Evolutionary conservation across 2,329 filamentous ascomycete genomes (phyloP).

Genomic region (Sarocladium brachiariae): DNA sequence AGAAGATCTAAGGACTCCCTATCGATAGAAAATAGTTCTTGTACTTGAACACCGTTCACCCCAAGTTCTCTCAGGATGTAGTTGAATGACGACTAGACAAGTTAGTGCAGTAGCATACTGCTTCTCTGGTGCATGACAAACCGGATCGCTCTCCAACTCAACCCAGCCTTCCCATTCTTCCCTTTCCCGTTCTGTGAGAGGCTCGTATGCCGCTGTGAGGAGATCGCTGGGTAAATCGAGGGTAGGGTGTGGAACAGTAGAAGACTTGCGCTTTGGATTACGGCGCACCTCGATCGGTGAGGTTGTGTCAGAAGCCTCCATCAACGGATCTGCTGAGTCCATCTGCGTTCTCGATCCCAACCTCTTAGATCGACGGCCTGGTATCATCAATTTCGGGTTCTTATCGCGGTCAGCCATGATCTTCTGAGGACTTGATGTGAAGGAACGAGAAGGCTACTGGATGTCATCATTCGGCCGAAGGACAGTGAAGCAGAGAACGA

Average conservation of each 20-base stretch:
- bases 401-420: not conserved
- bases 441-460: not conserved
- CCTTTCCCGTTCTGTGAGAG: slow-evolving; percentile 44
- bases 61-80: slow-evolving; percentile 75
- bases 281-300: slow-evolving; percentile 19
- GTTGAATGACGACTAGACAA: slow-evolving; percentile 71
- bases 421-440: not conserved
- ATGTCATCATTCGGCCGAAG: too few relatives aligned
- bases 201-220: slow-evolving; percentile 38
- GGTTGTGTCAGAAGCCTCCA: not conserved
- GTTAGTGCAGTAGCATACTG: not conserved
- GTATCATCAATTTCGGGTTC: not conserved
- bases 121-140: not conserved
- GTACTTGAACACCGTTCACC: slow-evolving; percentile 63
- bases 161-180: slow-evolving; percentile 65
- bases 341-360: not conserved
- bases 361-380: not conserved
- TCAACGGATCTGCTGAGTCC: not conserved
- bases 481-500: too few relatives aligned
- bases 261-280: slow-evolving; percentile 39
- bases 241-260: slow-evolving; percentile 19
- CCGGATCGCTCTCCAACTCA: slow-evolving; percentile 86
- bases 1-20: slow-evolving; percentile 55
- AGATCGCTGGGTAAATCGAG: slow-evolving; percentile 31
- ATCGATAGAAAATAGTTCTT: slow-evolving; percentile 71